These are phyloP conservation scores for Coniochaeta sp. DNA, from an alignment of 2,329 filamentous ascomycete genomes.

Conservation along the genomic window DNA sequence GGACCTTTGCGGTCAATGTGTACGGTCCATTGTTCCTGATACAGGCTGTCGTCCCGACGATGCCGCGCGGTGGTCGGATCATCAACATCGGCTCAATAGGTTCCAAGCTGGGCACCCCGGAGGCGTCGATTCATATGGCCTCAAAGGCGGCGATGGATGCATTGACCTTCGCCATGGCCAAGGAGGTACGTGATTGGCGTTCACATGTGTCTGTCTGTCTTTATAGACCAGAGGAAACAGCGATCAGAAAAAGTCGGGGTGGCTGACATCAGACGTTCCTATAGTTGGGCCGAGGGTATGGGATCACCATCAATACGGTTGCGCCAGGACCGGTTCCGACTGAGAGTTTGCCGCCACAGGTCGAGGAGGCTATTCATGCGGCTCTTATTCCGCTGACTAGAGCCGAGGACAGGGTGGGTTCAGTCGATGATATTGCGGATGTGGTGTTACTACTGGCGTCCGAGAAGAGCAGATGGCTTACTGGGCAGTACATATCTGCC, in stretches of 20 bases:
- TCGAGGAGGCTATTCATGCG: constrained; percentile 12
- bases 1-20: constrained; percentile 22
- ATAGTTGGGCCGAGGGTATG: constrained; percentile 22
- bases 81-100: constrained; percentile 19
- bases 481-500: constrained; percentile 1
- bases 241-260: neutral
- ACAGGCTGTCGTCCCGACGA: constrained; percentile 23
- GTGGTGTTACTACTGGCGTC: constrained; percentile 26
- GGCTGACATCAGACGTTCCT: neutral
- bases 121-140: constrained; percentile 14
- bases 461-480: constrained; percentile 26
- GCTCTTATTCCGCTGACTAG: constrained; percentile 18
- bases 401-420: constrained; percentile 24
- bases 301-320: constrained; percentile 33
- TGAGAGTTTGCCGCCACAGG: constrained; percentile 13
- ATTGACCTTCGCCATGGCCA: constrained; percentile 22
- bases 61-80: constrained; percentile 23
- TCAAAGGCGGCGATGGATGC: constrained; percentile 25
- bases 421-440: constrained; percentile 31
- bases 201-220: neutral
- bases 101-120: constrained; percentile 11
- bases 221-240: neutral
- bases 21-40: constrained; percentile 23
- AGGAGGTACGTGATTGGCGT: constrained; percentile 17
- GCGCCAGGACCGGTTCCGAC: constrained; percentile 29